Percentiles rank a stretch among this genome's conserved stretches.
These are phyloP conservation scores for Fusarium devonianum DNA, from an alignment of 2,329 filamentous ascomycete species.

Conservation along the genomic window DNA sequence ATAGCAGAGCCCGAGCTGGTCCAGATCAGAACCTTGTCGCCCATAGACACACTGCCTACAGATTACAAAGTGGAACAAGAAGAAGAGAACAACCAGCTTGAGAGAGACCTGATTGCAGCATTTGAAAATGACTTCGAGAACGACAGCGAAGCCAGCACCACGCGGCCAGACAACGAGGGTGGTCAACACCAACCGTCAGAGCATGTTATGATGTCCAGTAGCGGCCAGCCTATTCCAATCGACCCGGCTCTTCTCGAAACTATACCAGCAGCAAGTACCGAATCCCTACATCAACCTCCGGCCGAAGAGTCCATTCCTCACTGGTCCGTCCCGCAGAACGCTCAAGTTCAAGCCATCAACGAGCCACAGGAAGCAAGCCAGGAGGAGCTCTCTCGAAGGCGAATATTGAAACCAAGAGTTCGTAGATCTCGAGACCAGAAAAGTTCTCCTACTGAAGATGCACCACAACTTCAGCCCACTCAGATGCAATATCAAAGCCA, in stretches of 20 bases:
- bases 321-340: background rate
- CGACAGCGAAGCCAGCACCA: background rate
- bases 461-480: background rate
- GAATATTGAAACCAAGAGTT: constrained; percentile 7
- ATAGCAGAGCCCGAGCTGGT: too few species aligned
- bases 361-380: constrained; percentile 3
- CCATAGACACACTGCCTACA: background rate
- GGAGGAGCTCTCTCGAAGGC: constrained; percentile 10
- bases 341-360: background rate
- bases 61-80: background rate
- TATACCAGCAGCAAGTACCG: background rate
- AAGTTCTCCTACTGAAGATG: background rate
- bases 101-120: background rate
- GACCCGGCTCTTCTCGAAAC: background rate
- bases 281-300: too few species aligned
- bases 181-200: background rate
- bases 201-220: too few species aligned
- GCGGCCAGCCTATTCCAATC: background rate
- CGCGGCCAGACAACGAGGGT: background rate
- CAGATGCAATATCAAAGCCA: background rate
- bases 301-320: background rate
- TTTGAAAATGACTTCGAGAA: background rate
- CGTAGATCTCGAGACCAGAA: background rate
- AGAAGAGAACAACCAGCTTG: background rate
- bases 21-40: background rate